Evolutionary conservation across 208 protist genomes (phyloP), one percentile per base, ranked within the genome.

Genomic region (Leishmania tropica): DNA sequence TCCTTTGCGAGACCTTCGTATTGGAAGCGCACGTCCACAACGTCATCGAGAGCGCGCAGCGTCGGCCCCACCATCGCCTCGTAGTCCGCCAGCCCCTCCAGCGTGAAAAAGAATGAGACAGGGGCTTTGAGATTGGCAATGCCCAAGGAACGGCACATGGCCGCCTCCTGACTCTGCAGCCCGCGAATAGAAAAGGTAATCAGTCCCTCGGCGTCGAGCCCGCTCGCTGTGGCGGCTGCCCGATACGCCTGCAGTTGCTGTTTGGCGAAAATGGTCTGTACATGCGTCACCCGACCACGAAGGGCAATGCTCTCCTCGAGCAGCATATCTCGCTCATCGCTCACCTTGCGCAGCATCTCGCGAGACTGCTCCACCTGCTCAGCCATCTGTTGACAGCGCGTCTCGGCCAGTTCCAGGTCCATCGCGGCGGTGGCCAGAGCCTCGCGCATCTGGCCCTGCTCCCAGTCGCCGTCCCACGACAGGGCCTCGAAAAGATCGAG

Each of bases 191-290:
- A 88, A 71, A 96, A 92, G 58, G 76, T 76, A 47, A 97, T 93
- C 64, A 87, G 62, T 35, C 94, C 91, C 56, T 78, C 70, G 35
- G 19, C 10, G 42, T 75, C 71, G 53, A n/a, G 28, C 4, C 77
- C 75, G 71, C 67, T 62, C 37, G 60, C 64, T 42, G 82, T 76
- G 47, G 74, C 82, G 60, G 87, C 88, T 10, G 76, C 56, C 17
- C 89, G 83, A 80, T 96, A 97, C 19, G 89, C 86, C 79, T 95
- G 89, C 31, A 97, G 86, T 79, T 97, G 94, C 85, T 96, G 92
- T 83, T 95, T 95, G 13, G 95, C 95, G 74, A 97, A 94, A 11
- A 93, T 88, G 0, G 95, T 96, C 85, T 97, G 95, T 15, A 97
- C 95, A 83, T 93, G 89, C 19, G 87, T 83, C 35, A 97, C 73